These are phyloP conservation scores for Trypanosoma boissoni DNA, from an alignment of 208 protist genomes.

Conservation along the genomic window DNA sequence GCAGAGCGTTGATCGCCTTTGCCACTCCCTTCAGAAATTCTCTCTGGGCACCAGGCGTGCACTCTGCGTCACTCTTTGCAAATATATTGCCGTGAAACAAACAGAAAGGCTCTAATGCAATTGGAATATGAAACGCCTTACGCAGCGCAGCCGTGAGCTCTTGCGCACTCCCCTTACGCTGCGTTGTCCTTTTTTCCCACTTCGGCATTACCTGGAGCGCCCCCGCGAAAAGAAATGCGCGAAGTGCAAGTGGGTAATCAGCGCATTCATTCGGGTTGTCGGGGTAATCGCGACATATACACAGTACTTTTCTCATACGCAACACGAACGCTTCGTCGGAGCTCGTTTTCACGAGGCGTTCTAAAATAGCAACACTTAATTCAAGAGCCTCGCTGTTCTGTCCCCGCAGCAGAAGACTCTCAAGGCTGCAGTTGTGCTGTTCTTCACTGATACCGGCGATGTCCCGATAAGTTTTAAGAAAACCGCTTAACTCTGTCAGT, in stretches of 20 bases:
- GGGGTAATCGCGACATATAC: constrained; percentile 9
- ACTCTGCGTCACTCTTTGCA: constrained; percentile 39
- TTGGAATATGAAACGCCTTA: constrained; percentile 33
- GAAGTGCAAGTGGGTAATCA: constrained; percentile 46
- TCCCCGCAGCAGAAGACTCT: constrained; percentile 32
- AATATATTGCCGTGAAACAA: constrained; percentile 63
- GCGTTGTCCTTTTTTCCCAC: constrained; percentile 23
- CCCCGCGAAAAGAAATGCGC: constrained; percentile 45
- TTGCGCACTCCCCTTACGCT: constrained; percentile 26
- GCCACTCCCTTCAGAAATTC: constrained; percentile 40
- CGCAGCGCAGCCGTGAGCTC: constrained; percentile 28
- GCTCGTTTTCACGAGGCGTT: constrained; percentile 28
- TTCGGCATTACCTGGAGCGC: constrained; percentile 38
- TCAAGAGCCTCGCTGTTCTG: constrained; percentile 1
- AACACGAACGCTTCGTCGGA: constrained; percentile 36
- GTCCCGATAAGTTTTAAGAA: constrained; percentile 36
- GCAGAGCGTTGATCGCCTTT: constrained; percentile 30
- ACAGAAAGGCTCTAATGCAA: constrained; percentile 46
- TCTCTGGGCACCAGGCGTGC: constrained; percentile 26
- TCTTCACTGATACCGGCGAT: constrained; percentile 42
- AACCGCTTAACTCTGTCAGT: constrained; percentile 24
- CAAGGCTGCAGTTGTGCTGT: constrained; percentile 40
- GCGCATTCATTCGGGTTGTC: constrained; percentile 5
- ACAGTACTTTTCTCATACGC: constrained; percentile 31
- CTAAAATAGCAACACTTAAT: constrained; percentile 26